These are phyloP conservation scores for Trichoderma harzianum DNA, from an alignment of 2,329 filamentous ascomycete genomes.

Conservation along the genomic window DNA sequence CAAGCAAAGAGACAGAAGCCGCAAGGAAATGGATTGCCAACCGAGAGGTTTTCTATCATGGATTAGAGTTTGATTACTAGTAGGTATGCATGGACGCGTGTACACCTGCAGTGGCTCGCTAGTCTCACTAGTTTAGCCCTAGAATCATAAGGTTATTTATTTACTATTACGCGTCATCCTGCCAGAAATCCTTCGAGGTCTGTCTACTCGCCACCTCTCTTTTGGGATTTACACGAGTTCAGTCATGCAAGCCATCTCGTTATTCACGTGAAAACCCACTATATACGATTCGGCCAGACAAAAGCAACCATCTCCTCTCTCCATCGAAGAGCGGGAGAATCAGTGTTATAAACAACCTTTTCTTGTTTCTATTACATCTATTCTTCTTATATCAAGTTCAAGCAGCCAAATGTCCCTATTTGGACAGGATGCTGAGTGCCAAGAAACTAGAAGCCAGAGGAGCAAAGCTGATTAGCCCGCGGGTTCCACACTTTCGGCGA, in stretches of 20 bases:
- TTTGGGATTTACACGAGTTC: not conserved
- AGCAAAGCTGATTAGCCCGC: conserved; percentile 6
- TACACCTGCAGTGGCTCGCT: not conserved
- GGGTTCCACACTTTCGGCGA: conserved; percentile 2
- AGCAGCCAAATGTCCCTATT: not conserved
- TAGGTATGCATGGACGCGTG: not conserved
- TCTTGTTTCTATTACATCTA: not conserved
- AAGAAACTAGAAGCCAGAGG: conserved; percentile 15
- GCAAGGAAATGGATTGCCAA: not conserved
- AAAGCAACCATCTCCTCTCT: not conserved
- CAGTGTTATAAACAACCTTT: not conserved
- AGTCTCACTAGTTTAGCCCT: not conserved
- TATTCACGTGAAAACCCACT: not conserved
- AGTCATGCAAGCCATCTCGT: not conserved
- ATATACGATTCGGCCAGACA: not conserved
- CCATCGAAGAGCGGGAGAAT: not conserved
- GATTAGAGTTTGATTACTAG: not conserved
- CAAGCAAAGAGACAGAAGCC: too few species aligned
- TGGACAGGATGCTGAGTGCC: conserved; percentile 4
- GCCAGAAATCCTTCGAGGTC: not conserved
- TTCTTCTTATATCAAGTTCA: not conserved
- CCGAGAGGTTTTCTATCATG: not conserved
- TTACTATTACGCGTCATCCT: not conserved
- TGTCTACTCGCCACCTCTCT: not conserved
- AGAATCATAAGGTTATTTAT: not conserved